Percentiles rank a stretch among this genome's conserved stretches.
These are phyloP conservation scores for Schizosaccharomyces octosporus DNA, from an alignment of 805 yeast species.

Conservation along the genomic window DNA sequence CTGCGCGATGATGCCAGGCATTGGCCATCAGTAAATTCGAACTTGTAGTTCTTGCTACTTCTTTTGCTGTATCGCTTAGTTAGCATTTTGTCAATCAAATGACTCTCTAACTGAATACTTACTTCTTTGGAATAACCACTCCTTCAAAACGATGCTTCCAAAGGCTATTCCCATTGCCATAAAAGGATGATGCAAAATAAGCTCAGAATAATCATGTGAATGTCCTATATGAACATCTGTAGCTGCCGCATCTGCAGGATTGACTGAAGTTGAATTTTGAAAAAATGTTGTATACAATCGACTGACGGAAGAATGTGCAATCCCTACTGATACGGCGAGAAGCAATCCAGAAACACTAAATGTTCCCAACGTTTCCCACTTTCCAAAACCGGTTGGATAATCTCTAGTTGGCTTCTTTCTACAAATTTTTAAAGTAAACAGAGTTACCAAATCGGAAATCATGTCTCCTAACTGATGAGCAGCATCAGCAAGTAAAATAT, in stretches of 20 bases:
- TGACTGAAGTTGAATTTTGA: neutral
- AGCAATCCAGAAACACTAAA: conserved; percentile 64
- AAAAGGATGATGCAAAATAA: conserved; percentile 30
- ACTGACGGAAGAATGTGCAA: conserved; percentile 44
- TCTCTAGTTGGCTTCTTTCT: conserved; percentile 27
- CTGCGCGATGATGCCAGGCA: conserved; percentile 97
- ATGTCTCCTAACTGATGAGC: conserved; percentile 80
- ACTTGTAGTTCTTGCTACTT: conserved; percentile 50
- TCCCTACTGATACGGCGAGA: conserved; percentile 67
- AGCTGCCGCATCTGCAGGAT: no score
- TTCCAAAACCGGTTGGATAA: conserved; percentile 80
- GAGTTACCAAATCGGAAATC: conserved; percentile 68
- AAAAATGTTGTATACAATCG: neutral
- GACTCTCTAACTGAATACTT: neutral
- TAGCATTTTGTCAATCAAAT: no score
- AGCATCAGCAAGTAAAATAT: conserved; percentile 81
- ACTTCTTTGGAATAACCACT: conserved; percentile 57
- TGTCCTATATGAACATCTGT: conserved; percentile 17
- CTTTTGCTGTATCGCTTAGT: conserved; percentile 20
- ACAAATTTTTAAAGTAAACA: conserved; percentile 67
- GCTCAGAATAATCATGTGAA: conserved; percentile 21
- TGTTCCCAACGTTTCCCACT: conserved; percentile 79
- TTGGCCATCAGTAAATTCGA: conserved; percentile 84
- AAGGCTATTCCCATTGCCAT: conserved; percentile 94
- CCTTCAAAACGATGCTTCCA: conserved; percentile 68